phyloP scores from a whole-genome alignment of 2,329 filamentous ascomycete species.

The Trichothecium roseum region DNA sequence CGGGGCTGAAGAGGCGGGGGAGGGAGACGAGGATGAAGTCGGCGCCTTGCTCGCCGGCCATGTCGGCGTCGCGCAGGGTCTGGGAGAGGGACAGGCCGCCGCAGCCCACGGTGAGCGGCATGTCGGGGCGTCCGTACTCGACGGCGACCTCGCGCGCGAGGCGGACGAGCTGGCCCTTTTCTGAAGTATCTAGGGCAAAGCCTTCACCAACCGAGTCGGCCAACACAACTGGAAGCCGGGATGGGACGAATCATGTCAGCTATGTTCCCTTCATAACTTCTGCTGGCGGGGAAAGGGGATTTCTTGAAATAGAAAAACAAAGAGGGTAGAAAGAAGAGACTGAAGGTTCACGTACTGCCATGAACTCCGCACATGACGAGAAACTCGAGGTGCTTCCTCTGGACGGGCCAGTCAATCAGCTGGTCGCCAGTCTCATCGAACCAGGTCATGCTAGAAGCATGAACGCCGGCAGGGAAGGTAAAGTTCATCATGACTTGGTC shows the following conservation, averaged over 20 bases:
- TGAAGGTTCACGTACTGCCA: conserved; percentile 25
- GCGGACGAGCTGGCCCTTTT: conserved; percentile 50
- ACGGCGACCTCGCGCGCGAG: conserved; percentile 52
- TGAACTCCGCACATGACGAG: conserved; percentile 42
- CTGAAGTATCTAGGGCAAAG: conserved; percentile 54
- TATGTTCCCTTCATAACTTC: too few relatives aligned
- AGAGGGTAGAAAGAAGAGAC: conserved; percentile 1
- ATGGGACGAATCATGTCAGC: conserved; percentile 8
- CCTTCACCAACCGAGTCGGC: conserved; percentile 69
- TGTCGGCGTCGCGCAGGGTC: conserved; percentile 52
- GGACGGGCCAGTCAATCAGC: conserved; percentile 44
- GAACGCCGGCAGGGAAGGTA: conserved; percentile 40
- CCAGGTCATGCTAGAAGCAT: conserved; percentile 47
- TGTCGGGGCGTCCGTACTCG: conserved; percentile 39
- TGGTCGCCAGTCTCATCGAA: conserved; percentile 36
- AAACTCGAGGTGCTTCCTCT: conserved; percentile 42
- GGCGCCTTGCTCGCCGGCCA: conserved; percentile 52
- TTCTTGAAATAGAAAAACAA: conserved; percentile 6
- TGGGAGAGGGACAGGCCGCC: conserved; percentile 57
- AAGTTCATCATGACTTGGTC: too few relatives aligned
- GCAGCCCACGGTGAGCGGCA: conserved; percentile 58
- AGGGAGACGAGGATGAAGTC: conserved; percentile 59
- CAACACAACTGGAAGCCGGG: conserved; percentile 50
- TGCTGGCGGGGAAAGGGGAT: not conserved
- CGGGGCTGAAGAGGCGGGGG: conserved; percentile 60